phyloP scores from a whole-genome alignment of 208 protist genomes.

The Leishmania lainsoni region DNA sequence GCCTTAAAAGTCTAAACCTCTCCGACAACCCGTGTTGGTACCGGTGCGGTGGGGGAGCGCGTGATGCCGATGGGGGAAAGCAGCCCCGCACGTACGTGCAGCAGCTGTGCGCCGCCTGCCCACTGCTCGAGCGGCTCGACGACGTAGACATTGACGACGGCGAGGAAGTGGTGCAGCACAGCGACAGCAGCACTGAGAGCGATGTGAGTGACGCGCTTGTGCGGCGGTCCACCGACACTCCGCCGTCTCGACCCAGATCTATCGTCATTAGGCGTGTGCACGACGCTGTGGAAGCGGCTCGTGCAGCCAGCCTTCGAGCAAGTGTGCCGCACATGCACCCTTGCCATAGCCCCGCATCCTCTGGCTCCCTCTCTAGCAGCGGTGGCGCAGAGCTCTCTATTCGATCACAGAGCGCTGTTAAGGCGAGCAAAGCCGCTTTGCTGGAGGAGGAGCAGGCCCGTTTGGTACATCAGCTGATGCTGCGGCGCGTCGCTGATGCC shows the following conservation, averaged over 20 bases:
- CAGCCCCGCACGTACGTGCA: slow-evolving; percentile 11
- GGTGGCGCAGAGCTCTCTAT: neutral
- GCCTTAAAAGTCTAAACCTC: slow-evolving; percentile 62
- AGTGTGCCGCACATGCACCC: neutral
- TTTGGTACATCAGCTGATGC: slow-evolving; percentile 20
- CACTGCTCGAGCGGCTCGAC: slow-evolving; percentile 52
- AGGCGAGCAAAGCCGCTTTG: neutral
- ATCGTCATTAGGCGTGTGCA: slow-evolving; percentile 1
- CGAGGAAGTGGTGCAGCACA: neutral
- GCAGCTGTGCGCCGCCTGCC: slow-evolving; percentile 32
- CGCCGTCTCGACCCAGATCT: neutral
- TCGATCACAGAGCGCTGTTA: neutral
- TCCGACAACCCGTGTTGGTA: slow-evolving; percentile 52
- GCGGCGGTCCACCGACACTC: neutral
- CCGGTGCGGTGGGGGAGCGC: neutral
- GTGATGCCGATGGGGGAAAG: neutral
- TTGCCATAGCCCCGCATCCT: neutral
- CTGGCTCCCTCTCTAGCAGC: neutral
- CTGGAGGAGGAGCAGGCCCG: slow-evolving; percentile 28
- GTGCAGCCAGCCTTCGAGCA: neutral
- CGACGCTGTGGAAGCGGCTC: slow-evolving; percentile 3
- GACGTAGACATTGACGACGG: slow-evolving; percentile 27
- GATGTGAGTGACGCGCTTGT: neutral
- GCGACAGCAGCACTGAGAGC: slow-evolving; percentile 5
- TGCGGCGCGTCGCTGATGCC: neutral